Evolutionary conservation across 768 basidiomycete species (phyloP), one percentile per base, ranked within the genome.

Genomic region (Neoboletus brunneissimus): DNA sequence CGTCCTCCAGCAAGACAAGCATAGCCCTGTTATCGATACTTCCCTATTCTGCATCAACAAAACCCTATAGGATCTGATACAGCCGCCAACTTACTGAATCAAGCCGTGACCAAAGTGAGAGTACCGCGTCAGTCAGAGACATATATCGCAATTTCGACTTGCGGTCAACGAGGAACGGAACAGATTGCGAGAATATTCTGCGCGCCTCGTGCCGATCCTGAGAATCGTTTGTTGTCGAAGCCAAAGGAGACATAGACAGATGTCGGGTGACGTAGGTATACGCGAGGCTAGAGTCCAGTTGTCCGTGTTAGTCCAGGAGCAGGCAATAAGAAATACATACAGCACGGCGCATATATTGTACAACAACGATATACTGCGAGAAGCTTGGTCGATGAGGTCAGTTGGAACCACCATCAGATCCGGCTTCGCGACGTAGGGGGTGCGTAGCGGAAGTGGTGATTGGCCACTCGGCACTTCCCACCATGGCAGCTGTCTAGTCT

Each of bases 321-420:
- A 31, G 27, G 20, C 12, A 34, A 32, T 11, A 35, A 47, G 12
- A 15, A 11, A 18, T 29, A 77, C 89, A 44, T 66, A 92, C 91
- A 81, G 78, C 25, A 91, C 70, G 9, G 84, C 83, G 38, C 79
- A 79, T 29, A 90, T 72, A 57, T 94, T 94, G 64, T 88, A 91
- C 2, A 86, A 62, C 15, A 93, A 72, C 0, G 79, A 68, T 6
- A 78, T 72, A 1, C 76, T 69, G 4, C 58, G 65, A 10, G 73
- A 68, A 38, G 72, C 57, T 20, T 75, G 73, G 44, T 73, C 75
- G 3, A 82, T 56, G 64, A 84, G 74, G 0, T 72, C 70, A 16
- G 66, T 49, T 23, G 85, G 84, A 18, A 87, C 68, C 8, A 52
- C 41, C 58, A 87, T 80, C 43, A 78, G 64, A 4, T 69, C 55